A percentile compares a stretch with the other conserved stretches of the same genome.
These are phyloP conservation scores for Zygoascus meyerae DNA, from an alignment of 1,139 yeast species.

Conservation along the genomic window DNA sequence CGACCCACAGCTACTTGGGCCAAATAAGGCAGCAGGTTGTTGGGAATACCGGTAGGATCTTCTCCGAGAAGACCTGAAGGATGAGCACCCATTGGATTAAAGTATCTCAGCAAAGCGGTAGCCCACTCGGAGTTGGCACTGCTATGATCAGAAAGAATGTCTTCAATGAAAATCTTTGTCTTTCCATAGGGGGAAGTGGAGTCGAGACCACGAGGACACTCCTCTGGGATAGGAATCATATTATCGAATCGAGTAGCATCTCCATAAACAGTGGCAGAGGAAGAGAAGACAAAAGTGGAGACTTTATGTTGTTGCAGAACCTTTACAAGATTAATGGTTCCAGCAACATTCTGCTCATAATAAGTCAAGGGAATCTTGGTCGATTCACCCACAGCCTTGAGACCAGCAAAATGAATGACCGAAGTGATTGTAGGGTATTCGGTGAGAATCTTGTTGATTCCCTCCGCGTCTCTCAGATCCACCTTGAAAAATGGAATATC, in stretches of 20 bases:
- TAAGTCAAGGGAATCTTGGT: conserved; percentile 63
- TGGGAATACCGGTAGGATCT: conserved; percentile 73
- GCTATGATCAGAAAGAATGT: conserved; percentile 53
- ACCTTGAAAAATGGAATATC: conserved; percentile 52
- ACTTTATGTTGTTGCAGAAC: conserved; percentile 47
- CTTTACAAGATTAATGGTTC: conserved; percentile 55
- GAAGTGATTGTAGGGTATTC: conserved; percentile 47
- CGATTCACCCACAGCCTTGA: conserved; percentile 84
- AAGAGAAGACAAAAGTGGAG: conserved; percentile 62
- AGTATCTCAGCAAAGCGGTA: conserved; percentile 66
- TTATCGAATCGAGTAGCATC: conserved; percentile 69
- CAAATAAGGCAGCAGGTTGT: conserved; percentile 66
- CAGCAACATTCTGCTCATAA: conserved; percentile 64
- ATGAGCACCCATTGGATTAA: conserved; percentile 83
- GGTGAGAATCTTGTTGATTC: conserved; percentile 45
- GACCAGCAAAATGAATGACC: conserved; percentile 80
- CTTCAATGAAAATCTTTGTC: conserved; percentile 64
- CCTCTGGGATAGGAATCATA: conserved; percentile 77
- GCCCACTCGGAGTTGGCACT: conserved; percentile 48
- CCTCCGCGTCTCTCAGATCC: conserved; percentile 51
- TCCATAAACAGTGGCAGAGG: conserved; percentile 82
- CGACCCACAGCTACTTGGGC: conserved; percentile 77
- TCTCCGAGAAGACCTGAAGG: conserved; percentile 77
- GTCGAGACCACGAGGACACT: conserved; percentile 54
- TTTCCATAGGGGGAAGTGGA: conserved; percentile 77